Percentiles rank a stretch among this genome's conserved stretches.
phyloP scores from a whole-genome alignment of 1,284 basidiomycete species.

The Somion occarium region DNA sequence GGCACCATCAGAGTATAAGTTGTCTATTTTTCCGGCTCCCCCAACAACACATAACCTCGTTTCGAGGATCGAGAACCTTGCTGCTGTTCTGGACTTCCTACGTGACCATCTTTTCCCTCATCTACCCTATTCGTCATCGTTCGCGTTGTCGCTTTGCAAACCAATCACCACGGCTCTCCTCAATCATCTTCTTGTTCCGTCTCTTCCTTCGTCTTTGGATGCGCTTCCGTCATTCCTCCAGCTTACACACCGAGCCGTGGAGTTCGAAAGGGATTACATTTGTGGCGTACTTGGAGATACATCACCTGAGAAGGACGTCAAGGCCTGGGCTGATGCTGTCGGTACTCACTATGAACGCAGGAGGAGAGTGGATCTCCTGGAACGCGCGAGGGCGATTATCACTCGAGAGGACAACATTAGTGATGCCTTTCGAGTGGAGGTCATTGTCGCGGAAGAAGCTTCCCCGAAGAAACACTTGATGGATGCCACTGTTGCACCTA shows the following conservation, averaged over 20 bases:
- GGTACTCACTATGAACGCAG: constrained; percentile 71
- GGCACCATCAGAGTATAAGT: constrained; percentile 33
- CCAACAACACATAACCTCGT: constrained; percentile 34
- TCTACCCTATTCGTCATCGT: constrained; percentile 46
- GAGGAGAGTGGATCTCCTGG: constrained; percentile 59
- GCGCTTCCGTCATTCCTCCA: constrained; percentile 58
- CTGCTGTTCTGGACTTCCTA: constrained; percentile 52
- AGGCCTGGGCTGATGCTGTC: constrained; percentile 58
- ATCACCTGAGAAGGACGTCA: constrained; percentile 44
- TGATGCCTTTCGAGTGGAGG: constrained; percentile 32
- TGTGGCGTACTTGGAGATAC: constrained; percentile 46
- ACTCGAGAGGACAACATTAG: constrained; percentile 27
- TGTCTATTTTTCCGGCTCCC: constrained; percentile 43
- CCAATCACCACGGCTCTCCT: constrained; percentile 57
- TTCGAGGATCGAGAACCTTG: constrained; percentile 48
- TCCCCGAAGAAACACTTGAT: too few relatives aligned
- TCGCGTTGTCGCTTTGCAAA: constrained; percentile 51
- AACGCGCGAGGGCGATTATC: constrained; percentile 47
- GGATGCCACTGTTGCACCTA: background rate
- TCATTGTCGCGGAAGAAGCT: constrained; percentile 14
- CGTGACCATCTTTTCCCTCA: constrained; percentile 46
- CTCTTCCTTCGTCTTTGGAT: constrained; percentile 58
- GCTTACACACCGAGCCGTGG: constrained; percentile 47
- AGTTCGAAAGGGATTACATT: constrained; percentile 57
- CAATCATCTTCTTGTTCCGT: constrained; percentile 58